Evolutionary conservation across 305 asterid species (phyloP), one percentile per base, ranked within the genome.

Genomic region (Lippia alba): DNA sequence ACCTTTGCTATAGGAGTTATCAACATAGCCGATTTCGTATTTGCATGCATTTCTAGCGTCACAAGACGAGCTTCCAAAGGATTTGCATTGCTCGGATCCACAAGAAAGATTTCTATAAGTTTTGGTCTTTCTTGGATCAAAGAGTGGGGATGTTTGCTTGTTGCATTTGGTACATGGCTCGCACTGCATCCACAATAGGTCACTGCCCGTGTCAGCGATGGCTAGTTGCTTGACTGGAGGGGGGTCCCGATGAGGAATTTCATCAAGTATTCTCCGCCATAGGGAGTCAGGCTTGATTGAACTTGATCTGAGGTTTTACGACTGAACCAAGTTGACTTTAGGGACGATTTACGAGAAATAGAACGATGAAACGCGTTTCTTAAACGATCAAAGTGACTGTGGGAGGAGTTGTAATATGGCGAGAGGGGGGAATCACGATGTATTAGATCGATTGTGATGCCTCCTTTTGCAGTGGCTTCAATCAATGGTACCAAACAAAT

Each of bases 161-260:
- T 72, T 86, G 77, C 97, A 91, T 0, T 54, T 24, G 0, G 46
- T 0, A 71, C 92, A 91, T 4, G 94, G 94, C 19, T 61, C 0
- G 84, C 97, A 91, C 39, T 87, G 96, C 7, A 82, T 79, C 97
- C 97, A 91, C 0, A 83, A 80, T 64, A 91, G 46, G 3, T 87
- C 92, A 40, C 97, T 89, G 0, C 96, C 96, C 0, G 97, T 91
- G 49, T 91, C 94, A 11, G 89, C 91, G 18, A 89, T 72, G 0
- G 79, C 91, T 3, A 80, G 18, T 5, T 70, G 62, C 14, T 80
- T 82, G 9, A 82, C 69, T 0, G 93, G 86, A 1, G 97, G 97
- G 97, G 97, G 0, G 87, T 84, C 5, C 96, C 97, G 17, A 91
- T 63, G 3, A 58, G 6, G 14, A 82, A 19, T 46, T 83, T 82